Percentiles rank a stretch among this genome's conserved stretches.
Conservation (phyloP, 805 yeast genomes). For the Tetrapisispora phaffii region DNA sequence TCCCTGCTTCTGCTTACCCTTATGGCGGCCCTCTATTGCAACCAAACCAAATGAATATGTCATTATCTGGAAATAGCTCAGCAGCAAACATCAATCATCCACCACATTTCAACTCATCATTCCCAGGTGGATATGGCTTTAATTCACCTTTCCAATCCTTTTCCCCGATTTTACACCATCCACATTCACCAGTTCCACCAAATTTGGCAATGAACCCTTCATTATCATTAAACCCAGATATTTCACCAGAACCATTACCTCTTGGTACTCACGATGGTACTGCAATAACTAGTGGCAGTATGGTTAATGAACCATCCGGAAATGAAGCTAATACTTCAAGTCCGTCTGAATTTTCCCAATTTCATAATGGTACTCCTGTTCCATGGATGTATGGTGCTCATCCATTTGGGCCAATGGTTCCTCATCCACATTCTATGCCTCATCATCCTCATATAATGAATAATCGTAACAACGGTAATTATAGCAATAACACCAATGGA, state of each 20-base stretch:
- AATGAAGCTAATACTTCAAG: not conserved
- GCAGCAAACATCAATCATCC: constrained; percentile 21
- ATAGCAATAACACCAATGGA: not conserved
- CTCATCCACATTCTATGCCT: constrained; percentile 19
- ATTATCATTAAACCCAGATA: not conserved
- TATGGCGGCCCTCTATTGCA: constrained; percentile 27
- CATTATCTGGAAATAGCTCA: not conserved
- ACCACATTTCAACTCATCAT: constrained; percentile 24
- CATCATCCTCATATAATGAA: constrained; percentile 14
- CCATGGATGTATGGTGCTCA: constrained; percentile 29
- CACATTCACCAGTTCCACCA: constrained; percentile 20
- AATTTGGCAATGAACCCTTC: constrained; percentile 4
- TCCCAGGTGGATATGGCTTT: constrained; percentile 26
- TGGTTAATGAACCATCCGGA: not conserved
- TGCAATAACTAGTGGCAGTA: not conserved
- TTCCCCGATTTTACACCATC: constrained; percentile 22
- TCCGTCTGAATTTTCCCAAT: constrained; percentile 5
- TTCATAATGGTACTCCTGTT: constrained; percentile 23
- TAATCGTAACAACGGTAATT: constrained; percentile 10
- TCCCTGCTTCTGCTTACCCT: constrained; percentile 27
- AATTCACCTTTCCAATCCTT: constrained; percentile 27
- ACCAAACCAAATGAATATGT: constrained; percentile 12
- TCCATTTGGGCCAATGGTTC: constrained; percentile 23
- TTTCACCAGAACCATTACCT: not conserved
- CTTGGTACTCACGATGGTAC: not conserved